These are phyloP conservation scores for Naganishia liquefaciens DNA, from an alignment of 1,284 basidiomycete species.

Conservation along the genomic window DNA sequence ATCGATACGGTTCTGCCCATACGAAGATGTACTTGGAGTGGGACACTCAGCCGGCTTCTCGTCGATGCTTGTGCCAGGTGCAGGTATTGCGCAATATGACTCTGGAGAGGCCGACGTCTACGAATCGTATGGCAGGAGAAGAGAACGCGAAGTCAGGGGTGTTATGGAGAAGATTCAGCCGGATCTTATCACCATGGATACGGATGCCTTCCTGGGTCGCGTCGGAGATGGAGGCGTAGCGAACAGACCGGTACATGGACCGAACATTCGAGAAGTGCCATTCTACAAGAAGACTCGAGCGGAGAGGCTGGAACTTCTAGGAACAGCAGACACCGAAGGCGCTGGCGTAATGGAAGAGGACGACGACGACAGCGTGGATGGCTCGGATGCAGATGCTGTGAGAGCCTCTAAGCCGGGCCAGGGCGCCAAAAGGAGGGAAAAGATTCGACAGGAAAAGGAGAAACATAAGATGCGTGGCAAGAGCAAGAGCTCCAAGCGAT, in stretches of 20 bases:
- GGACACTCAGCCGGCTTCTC: constrained; percentile 71
- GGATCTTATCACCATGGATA: constrained; percentile 89
- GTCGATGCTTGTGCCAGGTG: constrained; percentile 82
- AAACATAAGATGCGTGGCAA: constrained; percentile 82
- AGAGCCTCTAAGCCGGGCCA: constrained; percentile 33
- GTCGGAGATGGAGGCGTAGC: constrained; percentile 61
- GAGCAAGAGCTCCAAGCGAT: constrained; percentile 78
- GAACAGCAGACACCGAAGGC: constrained; percentile 71
- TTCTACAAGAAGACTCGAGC: constrained; percentile 71
- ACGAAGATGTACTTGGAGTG: constrained; percentile 86
- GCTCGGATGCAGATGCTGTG: constrained; percentile 52
- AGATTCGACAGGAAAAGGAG: constrained; percentile 61
- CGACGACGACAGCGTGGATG: constrained; percentile 43
- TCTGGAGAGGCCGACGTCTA: constrained; percentile 91
- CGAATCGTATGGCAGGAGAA: constrained; percentile 76
- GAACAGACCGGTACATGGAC: constrained; percentile 24
- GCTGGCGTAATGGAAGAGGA: constrained; percentile 39
- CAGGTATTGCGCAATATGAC: constrained; percentile 94
- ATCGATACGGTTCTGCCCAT: constrained; percentile 76
- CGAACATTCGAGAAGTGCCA: constrained; percentile 61
- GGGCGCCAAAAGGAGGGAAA: constrained; percentile 37
- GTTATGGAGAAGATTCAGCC: constrained; percentile 95
- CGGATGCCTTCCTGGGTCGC: constrained; percentile 71
- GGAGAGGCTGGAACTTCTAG: constrained; percentile 68
- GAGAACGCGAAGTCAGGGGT: constrained; percentile 87